A percentile compares a stretch with the other conserved stretches of the same genome.
These are phyloP conservation scores for Calonectria pauciramosa DNA, from an alignment of 2,329 filamentous ascomycete species.

Conservation along the genomic window DNA sequence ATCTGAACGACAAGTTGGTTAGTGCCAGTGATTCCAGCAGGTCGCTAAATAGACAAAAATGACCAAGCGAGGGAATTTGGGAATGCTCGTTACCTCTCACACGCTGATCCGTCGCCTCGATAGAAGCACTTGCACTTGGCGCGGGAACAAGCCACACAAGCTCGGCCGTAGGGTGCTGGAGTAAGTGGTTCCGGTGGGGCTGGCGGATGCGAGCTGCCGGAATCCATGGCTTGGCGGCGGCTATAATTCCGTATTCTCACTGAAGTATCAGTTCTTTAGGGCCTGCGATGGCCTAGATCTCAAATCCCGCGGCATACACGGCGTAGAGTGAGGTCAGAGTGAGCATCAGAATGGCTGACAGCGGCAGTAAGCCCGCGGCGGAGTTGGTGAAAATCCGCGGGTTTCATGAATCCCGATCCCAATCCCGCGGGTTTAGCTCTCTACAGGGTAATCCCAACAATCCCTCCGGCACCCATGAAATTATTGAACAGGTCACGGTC, in stretches of 20 bases:
- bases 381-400: not conserved
- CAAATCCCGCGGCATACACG: not conserved
- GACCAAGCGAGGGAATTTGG: not conserved
- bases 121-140: conserved; percentile 62
- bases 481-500: not conserved
- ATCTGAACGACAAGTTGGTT: conserved; percentile 37
- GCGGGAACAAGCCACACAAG: conserved; percentile 57
- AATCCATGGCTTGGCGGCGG: not conserved
- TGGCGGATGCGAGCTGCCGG: not conserved
- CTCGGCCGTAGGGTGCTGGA: conserved; percentile 56
- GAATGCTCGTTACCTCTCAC: conserved; percentile 49
- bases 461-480: not conserved
- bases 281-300: no score
- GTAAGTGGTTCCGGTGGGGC: conserved; percentile 9
- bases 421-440: not conserved
- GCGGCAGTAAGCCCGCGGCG: not conserved
- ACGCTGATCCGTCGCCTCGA: conserved; percentile 43
- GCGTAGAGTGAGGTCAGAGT: not conserved
- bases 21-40: not conserved
- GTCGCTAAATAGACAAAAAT: not conserved
- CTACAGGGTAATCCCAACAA: not conserved
- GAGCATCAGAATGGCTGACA: not conserved
- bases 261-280: not conserved
- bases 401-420: not conserved
- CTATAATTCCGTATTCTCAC: not conserved